These are phyloP conservation scores for Glomus cerebriforme DNA, from an alignment of 192 early-diverging fungal species.

Conservation along the genomic window DNA sequence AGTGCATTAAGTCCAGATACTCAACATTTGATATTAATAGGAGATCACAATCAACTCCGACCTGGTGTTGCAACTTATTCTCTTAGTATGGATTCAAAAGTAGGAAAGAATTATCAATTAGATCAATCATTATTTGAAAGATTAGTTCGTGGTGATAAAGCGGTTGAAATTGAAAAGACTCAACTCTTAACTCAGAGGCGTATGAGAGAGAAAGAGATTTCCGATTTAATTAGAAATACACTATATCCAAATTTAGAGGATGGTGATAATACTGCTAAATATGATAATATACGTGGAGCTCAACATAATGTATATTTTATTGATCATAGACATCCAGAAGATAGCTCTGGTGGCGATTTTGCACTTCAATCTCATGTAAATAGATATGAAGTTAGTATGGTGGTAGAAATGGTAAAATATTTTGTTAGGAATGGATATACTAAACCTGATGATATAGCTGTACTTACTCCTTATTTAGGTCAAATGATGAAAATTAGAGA, in stretches of 20 bases:
- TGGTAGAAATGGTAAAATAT: slow-evolving; percentile 46
- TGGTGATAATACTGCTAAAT: slow-evolving; percentile 29
- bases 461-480: slow-evolving; percentile 59
- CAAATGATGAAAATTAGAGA: slow-evolving; percentile 52
- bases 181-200: slow-evolving; percentile 43
- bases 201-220: slow-evolving; percentile 55
- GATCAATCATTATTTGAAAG: slow-evolving; percentile 58
- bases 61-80: neutral
- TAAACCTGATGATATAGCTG: slow-evolving; percentile 48
- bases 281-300: slow-evolving; percentile 46
- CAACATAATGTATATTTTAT: slow-evolving; percentile 51
- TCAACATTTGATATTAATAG: slow-evolving; percentile 54
- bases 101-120: slow-evolving; percentile 45
- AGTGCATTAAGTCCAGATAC: slow-evolving; percentile 45
- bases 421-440: slow-evolving; percentile 55
- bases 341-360: slow-evolving; percentile 31
- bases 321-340: slow-evolving; percentile 49
- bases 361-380: slow-evolving; percentile 53
- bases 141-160: neutral
- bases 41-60: slow-evolving; percentile 38
- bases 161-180: neutral
- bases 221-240: slow-evolving; percentile 47
- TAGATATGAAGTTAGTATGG: slow-evolving; percentile 54
- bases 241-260: slow-evolving; percentile 52
- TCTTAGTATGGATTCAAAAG: slow-evolving; percentile 39